Evolutionary conservation across 495 filamentous ascomycete species (phyloP).

Genomic region (Talaromyces trachyspermus): DNA sequence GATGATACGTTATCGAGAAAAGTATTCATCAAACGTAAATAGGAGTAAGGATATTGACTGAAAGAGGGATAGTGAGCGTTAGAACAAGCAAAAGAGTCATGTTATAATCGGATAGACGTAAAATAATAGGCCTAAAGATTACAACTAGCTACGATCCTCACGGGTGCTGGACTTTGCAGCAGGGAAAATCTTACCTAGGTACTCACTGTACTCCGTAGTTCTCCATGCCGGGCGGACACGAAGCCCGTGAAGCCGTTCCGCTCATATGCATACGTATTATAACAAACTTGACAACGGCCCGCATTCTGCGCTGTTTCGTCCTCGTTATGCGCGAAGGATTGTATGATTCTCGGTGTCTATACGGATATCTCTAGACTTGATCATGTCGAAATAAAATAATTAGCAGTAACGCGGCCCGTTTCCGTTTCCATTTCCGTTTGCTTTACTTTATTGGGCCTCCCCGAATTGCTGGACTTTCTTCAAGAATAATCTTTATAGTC

Average conservation of each 20-base stretch:
- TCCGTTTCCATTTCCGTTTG: neutral
- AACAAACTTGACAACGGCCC: neutral
- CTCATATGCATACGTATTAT: too few relatives aligned
- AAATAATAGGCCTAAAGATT: too few relatives aligned
- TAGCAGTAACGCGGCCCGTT: neutral
- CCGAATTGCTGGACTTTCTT: neutral
- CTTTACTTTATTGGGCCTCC: neutral
- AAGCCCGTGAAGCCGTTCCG: neutral
- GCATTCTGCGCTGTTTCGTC: neutral
- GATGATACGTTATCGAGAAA: neutral
- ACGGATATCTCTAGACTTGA: neutral
- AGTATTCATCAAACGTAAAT: neutral
- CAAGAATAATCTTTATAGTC: neutral
- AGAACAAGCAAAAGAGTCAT: too few relatives aligned
- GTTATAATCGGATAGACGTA: too few relatives aligned
- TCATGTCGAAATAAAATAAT: neutral
- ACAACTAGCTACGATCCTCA: neutral
- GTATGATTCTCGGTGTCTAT: neutral
- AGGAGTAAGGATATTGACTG: neutral
- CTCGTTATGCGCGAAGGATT: neutral
- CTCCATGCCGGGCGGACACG: neutral
- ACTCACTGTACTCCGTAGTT: neutral
- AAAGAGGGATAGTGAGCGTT: too few relatives aligned
- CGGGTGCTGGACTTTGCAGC: too few relatives aligned
- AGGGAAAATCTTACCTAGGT: neutral